A percentile compares a stretch with the other conserved stretches of the same genome.
Conservation (phyloP, 2,329 filamentous ascomycete species). For the Colletotrichum spinosum region DNA sequence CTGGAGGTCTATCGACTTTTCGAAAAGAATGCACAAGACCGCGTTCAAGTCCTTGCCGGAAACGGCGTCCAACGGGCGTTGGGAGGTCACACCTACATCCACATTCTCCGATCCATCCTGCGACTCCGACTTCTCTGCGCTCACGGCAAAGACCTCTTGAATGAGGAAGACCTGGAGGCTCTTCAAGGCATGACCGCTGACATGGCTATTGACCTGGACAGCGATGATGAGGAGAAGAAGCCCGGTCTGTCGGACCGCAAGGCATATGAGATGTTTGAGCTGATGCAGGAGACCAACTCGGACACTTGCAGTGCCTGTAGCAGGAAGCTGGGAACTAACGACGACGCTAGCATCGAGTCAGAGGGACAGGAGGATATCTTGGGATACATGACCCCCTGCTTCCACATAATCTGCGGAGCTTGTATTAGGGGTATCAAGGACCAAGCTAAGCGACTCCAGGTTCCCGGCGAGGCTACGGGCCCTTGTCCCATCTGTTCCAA, state of each 20-base stretch:
- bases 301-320: constrained; percentile 80
- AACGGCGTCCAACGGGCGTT: constrained; percentile 69
- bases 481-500: constrained; percentile 77
- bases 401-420: constrained; percentile 82
- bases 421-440: constrained; percentile 75
- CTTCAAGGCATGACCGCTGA: constrained; percentile 85
- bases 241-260: constrained; percentile 73
- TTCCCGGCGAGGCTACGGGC: constrained; percentile 54
- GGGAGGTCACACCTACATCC: constrained; percentile 89
- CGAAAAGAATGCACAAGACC: constrained; percentile 81
- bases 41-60: constrained; percentile 79
- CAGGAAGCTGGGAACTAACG: constrained; percentile 69
- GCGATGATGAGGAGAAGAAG: constrained; percentile 71
- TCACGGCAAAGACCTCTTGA: constrained; percentile 91
- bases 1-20: constrained; percentile 85
- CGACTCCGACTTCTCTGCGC: constrained; percentile 91
- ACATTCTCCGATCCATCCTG: constrained; percentile 91
- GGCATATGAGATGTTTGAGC: constrained; percentile 85
- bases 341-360: constrained; percentile 66
- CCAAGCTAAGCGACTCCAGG: constrained; percentile 56
- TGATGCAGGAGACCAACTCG: constrained; percentile 85
- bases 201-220: constrained; percentile 90
- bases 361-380: constrained; percentile 74
- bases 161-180: constrained; percentile 82
- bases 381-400: constrained; percentile 87